These are phyloP conservation scores for Solanum sejunctum DNA, from an alignment of 257 asterid species.

Conservation along the genomic window DNA sequence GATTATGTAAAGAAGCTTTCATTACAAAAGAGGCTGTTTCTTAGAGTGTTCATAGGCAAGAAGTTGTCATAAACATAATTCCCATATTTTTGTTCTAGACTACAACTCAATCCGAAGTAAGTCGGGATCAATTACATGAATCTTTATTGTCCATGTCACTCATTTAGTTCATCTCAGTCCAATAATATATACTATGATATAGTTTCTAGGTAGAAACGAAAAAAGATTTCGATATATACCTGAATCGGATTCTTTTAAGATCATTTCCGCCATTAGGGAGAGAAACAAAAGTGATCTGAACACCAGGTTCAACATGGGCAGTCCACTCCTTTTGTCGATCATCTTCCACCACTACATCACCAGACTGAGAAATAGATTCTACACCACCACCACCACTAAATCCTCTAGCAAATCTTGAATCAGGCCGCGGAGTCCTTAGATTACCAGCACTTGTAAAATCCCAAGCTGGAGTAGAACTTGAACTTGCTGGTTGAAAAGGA, in stretches of 20 bases:
- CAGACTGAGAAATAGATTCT: conserved; percentile 32
- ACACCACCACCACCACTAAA: conserved; percentile 21
- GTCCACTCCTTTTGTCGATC: conserved; percentile 70
- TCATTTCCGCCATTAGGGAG: conserved; percentile 83
- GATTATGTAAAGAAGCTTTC: not conserved
- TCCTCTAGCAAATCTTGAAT: conserved; percentile 27
- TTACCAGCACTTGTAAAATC: conserved; percentile 39
- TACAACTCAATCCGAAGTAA: not conserved
- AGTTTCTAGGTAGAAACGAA: not conserved
- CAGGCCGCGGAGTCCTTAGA: conserved; percentile 17
- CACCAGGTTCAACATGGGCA: conserved; percentile 94
- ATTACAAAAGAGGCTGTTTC: not conserved
- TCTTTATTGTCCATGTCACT: not conserved
- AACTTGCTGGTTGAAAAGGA: conserved; percentile 56
- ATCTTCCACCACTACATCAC: conserved; percentile 41
- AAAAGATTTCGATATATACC: conserved; percentile 14
- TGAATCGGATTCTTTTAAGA: conserved; percentile 80
- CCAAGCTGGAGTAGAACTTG: conserved; percentile 80
- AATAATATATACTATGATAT: not conserved
- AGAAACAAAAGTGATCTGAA: conserved; percentile 71
- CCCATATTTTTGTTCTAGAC: not conserved
- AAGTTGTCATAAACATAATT: not conserved
- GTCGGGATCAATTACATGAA: not conserved
- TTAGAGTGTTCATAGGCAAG: not conserved
- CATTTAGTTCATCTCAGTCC: not conserved